Evolutionary conservation across 106 monocot genomes (phyloP).

Genomic region (Posidonia australis): DNA sequence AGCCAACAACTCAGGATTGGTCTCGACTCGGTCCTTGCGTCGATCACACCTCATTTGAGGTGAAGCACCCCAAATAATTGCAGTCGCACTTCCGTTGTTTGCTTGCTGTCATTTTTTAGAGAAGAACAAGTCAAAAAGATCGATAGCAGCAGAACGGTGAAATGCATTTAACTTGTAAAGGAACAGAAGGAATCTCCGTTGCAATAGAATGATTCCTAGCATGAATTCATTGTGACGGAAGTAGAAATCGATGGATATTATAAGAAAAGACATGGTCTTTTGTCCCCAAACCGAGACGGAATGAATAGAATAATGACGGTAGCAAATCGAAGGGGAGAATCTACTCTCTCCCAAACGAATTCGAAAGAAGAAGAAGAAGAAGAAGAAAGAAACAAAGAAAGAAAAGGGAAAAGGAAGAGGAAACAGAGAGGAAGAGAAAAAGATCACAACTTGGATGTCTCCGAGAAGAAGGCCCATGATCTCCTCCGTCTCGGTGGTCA

Average conservation of each 20-base stretch:
- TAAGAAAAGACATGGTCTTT: too few species aligned
- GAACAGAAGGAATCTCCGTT: not conserved
- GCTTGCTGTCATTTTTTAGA: slow-evolving; percentile 20
- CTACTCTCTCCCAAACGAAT: too few species aligned
- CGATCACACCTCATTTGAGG: slow-evolving; percentile 91
- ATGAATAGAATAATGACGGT: too few species aligned
- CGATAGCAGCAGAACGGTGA: too few species aligned
- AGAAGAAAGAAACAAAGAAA: not conserved
- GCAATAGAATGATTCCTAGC: not conserved
- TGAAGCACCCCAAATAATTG: slow-evolving; percentile 89
- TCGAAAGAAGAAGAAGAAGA: too few species aligned
- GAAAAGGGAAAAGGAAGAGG: not conserved
- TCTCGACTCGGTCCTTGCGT: slow-evolving; percentile 91
- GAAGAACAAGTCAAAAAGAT: not conserved
- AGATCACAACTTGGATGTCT: slow-evolving; percentile 54
- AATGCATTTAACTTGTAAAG: not conserved
- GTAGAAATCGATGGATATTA: not conserved
- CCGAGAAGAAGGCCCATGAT: slow-evolving; percentile 97
- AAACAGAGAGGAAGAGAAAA: not conserved
- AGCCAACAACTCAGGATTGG: slow-evolving; percentile 80
- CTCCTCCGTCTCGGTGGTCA: slow-evolving; percentile 94
- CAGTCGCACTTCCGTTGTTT: slow-evolving; percentile 37
- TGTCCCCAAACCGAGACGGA: too few species aligned
- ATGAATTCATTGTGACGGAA: too few species aligned
- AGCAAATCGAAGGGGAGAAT: too few species aligned